A percentile compares a stretch with the other conserved stretches of the same genome.
Evolutionary conservation across 495 filamentous ascomycete species (phyloP).

Genomic region (Neurospora sp.): DNA sequence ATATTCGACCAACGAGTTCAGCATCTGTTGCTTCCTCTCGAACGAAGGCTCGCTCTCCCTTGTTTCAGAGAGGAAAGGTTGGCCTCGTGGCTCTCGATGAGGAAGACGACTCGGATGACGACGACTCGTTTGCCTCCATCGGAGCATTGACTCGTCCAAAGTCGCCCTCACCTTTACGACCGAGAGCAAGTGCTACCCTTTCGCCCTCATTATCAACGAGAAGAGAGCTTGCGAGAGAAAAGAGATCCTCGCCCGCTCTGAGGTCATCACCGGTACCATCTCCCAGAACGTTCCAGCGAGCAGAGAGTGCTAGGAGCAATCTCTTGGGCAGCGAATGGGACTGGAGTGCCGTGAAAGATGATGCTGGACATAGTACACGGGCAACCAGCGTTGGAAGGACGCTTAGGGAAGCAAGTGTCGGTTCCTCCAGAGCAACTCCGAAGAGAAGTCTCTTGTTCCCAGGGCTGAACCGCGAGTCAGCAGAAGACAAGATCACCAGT

Average conservation of each 20-base stretch:
- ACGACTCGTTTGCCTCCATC: constrained; percentile 8
- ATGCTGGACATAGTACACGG: background rate
- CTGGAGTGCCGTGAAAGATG: background rate
- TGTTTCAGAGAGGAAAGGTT: background rate
- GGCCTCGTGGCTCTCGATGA: background rate
- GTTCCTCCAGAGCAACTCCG: background rate
- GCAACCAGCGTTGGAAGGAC: background rate
- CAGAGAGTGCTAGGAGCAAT: background rate
- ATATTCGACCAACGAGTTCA: background rate
- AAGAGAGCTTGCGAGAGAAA: background rate
- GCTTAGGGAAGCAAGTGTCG: background rate
- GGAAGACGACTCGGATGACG: constrained; percentile 1
- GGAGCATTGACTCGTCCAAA: background rate
- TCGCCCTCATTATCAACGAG: background rate
- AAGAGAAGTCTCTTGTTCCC: background rate
- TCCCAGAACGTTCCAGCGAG: background rate
- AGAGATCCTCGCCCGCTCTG: background rate
- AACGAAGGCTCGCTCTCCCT: background rate
- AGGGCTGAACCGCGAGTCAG: constrained; percentile 10
- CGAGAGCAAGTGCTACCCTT: background rate
- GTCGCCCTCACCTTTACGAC: background rate
- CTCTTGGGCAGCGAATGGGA: background rate
- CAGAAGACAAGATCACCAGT: constrained; percentile 1
- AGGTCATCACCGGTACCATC: constrained; percentile 2
- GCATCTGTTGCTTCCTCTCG: background rate